Percentiles rank a stretch among this genome's conserved stretches.
Conservation (phyloP, 371 early-diverging fungal species). For the Fennellomyces sp. region DNA sequence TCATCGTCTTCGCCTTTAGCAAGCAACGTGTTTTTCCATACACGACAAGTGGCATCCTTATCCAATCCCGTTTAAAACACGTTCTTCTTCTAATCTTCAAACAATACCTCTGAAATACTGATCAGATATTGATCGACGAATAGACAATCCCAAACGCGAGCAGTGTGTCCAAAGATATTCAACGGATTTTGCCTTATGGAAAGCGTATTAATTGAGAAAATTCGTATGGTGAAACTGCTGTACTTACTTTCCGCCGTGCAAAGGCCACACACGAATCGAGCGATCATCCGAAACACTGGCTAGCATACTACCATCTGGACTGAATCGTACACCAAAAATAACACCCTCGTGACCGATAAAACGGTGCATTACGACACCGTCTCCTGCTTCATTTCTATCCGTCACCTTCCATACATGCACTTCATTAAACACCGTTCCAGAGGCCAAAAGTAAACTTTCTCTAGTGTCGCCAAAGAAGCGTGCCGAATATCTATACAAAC, state of each 20-base stretch:
- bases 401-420: constrained; percentile 72
- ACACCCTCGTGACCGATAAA: constrained; percentile 80
- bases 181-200: constrained; percentile 34
- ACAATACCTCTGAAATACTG: constrained; percentile 62
- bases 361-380: constrained; percentile 50
- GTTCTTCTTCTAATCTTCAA: background rate
- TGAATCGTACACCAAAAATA: constrained; percentile 80
- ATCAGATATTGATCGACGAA: constrained; percentile 62
- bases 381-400: constrained; percentile 32
- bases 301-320: constrained; percentile 56
- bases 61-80: constrained; percentile 5
- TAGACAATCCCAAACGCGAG: constrained; percentile 84
- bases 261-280: constrained; percentile 79
- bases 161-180: constrained; percentile 78
- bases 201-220: background rate
- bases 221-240: background rate
- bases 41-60: constrained; percentile 79
- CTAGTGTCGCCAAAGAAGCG: constrained; percentile 58
- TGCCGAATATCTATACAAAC: constrained; percentile 64
- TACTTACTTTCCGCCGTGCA: constrained; percentile 20
- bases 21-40: constrained; percentile 67
- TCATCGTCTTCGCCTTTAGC: constrained; percentile 20
- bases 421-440: constrained; percentile 86
- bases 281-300: constrained; percentile 87
- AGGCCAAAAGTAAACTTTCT: constrained; percentile 60